Evolutionary conservation across 2,329 filamentous ascomycete species (phyloP), one percentile per base, ranked within the genome.

Genomic region (Arthrobotrys pseudoclavata): DNA sequence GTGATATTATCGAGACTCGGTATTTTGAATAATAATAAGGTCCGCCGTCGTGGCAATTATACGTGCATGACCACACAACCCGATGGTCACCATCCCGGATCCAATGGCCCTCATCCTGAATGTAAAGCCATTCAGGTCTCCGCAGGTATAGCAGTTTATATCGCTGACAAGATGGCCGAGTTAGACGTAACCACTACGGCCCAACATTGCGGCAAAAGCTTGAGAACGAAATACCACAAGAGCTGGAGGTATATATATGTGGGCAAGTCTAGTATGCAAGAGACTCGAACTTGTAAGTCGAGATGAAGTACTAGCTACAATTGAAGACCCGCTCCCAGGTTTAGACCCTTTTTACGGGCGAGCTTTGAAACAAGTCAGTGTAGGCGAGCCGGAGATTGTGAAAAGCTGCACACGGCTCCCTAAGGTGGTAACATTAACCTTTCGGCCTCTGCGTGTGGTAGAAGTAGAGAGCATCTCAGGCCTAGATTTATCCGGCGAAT

Each of bases 241-340:
- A 64, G 66, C 82, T 40, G 79, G 82, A 40, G 74, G 76, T 10
- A 82, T 81, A 15, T 82, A 70, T 79, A 70, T 82, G 34, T 82
- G 82, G 82, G 81, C 81, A 3, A 82, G 80, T 71, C 62, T 83
- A 62, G 81, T 82, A 34, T 82, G 80, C 53, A 82, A 81, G 72
- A 68, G 9, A 31, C 82, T 83, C 12, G 71, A 80, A 64, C 57
- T 50, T 29, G 61, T 76, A 12, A 26, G 24, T 40, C 61, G 13
- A 37, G 55, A 78, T 24, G 12, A 80, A 48, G 68, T 64, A 20
- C 70, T 80, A 31, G 26, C 62, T 15, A 76, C 69, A 47, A 72
- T 79, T 74, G 71, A 80, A 79, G 45, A 79, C 15, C 60, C 82
- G 26, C 82, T 81, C 3, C 71, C 68, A 10, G 81, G 80, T 2